Percentiles rank a stretch among this genome's conserved stretches.
Evolutionary conservation across 2,329 filamentous ascomycete genomes (phyloP).

Genomic region (Bretziella fagacearum): DNA sequence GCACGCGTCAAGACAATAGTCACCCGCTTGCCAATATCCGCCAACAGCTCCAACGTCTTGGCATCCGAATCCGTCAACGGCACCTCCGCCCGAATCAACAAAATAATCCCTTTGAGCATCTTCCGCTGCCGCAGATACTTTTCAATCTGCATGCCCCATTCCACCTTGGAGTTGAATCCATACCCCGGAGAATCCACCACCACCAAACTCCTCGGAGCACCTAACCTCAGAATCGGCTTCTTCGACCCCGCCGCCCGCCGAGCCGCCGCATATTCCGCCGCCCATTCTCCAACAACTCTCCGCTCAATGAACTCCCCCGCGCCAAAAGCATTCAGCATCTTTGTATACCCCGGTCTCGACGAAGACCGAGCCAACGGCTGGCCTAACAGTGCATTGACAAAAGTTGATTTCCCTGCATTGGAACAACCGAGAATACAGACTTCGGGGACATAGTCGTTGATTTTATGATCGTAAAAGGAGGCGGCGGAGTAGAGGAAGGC

Average conservation of each 20-base stretch:
- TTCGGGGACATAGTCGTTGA: conserved; percentile 37
- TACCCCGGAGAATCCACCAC: conserved; percentile 37
- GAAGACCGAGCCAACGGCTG: conserved; percentile 31
- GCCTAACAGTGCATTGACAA: conserved; percentile 65
- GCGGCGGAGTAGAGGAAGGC: conserved; percentile 34
- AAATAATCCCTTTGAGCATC: conserved; percentile 33
- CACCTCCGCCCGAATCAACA: conserved; percentile 37
- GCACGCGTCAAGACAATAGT: conserved; percentile 39
- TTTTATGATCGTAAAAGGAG: conserved; percentile 30
- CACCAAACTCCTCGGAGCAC: conserved; percentile 27
- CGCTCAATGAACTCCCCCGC: conserved; percentile 27
- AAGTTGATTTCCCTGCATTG: conserved; percentile 78
- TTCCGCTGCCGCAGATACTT: conserved; percentile 32
- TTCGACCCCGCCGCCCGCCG: conserved; percentile 4
- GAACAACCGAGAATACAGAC: conserved; percentile 72
- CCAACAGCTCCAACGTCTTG: conserved; percentile 30
- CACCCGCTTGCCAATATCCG: conserved; percentile 28
- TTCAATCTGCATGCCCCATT: conserved; percentile 36
- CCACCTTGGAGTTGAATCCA: conserved; percentile 28
- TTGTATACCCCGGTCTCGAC: conserved; percentile 34
- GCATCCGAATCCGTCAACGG: conserved; percentile 32
- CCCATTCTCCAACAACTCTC: conserved; percentile 5
- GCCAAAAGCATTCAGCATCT: conserved; percentile 38
- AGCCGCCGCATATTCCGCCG: neutral
- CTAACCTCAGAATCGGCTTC: conserved; percentile 8